A percentile compares a stretch with the other conserved stretches of the same genome.
phyloP scores from a whole-genome alignment of 306 rosid genomes.

The Oxytropis ochrocephala region DNA sequence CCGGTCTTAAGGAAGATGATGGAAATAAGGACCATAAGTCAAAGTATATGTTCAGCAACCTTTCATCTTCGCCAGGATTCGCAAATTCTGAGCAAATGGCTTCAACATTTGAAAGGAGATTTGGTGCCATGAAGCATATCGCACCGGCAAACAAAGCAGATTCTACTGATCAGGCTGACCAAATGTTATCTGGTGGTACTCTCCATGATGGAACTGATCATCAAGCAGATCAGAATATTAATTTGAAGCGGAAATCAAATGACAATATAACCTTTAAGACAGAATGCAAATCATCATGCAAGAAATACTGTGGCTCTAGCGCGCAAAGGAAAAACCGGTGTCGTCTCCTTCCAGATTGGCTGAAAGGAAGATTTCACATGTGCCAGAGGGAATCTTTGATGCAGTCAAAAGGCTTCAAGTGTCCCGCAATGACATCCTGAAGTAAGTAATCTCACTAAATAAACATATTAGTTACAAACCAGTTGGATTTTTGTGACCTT shows the following conservation, averaged over 20 bases:
- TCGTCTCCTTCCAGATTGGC: slow-evolving; percentile 24
- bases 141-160: slow-evolving; percentile 31
- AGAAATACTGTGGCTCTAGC: slow-evolving; percentile 27
- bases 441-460: no score
- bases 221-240: slow-evolving; percentile 21
- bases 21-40: slow-evolving; percentile 32
- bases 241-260: slow-evolving; percentile 27
- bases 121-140: slow-evolving; percentile 48
- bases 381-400: slow-evolving; percentile 47
- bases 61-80: slow-evolving; percentile 28
- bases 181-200: slow-evolving; percentile 21
- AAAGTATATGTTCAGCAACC: slow-evolving; percentile 21
- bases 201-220: slow-evolving; percentile 22
- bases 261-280: slow-evolving; percentile 18
- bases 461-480: background rate
- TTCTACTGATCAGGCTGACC: slow-evolving; percentile 19
- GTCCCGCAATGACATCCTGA: slow-evolving; percentile 68
- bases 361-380: slow-evolving; percentile 25
- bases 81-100: slow-evolving; percentile 46
- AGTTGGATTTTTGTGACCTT: slow-evolving; percentile 7
- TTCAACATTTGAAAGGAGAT: slow-evolving; percentile 59
- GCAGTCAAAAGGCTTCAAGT: slow-evolving; percentile 59
- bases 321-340: slow-evolving; percentile 30
- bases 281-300: slow-evolving; percentile 25
- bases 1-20: slow-evolving; percentile 22